Base-by-base conservation (phyloP, 495 filamentous ascomycete genomes). In the Darksidea phi region DNA sequence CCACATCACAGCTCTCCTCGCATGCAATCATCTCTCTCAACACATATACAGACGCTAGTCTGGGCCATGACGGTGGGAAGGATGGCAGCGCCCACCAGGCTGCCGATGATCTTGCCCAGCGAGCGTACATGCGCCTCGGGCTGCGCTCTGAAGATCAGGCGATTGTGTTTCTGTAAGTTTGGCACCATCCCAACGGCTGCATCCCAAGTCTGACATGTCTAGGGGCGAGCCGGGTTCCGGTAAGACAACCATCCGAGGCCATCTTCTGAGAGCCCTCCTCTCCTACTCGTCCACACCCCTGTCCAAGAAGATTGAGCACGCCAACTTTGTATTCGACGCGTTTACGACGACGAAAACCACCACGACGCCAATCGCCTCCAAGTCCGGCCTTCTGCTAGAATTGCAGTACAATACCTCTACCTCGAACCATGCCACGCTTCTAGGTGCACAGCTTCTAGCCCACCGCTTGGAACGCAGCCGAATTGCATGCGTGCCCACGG, bases 291-390 rank as follows among this genome's bases (percentile, higher is more conserved):
- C 91, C 0, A 97, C 94, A 7, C 94, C 94, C 0, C 76, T 98
- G 3, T 97, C 93, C 1, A 86, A 85, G 57, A 98, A 96, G 72
- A 79, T 97, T 21, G 96, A 91, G 2, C 89, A 93, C 36, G 93
- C 94, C 34, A 86, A 91, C 12, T 98, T 95, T 71, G 82, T 97
- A 23, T 97, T 97, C 72, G 94, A 98, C 72, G 87, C 91, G 6
- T 80, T 98, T 41, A 98, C 94, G 3, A 96, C 94, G 6, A 98
- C 93, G n/a, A 98, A 98, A 77, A 95, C 92, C 17, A 82, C 90
- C 18, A 96, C 92, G 6, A 96, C 92, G 0, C 92, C 92, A 1
- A 96, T 90, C 6, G 94, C 94, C 23, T 97, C 93, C 13, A 97
- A 96, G 73, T 87, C 94, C 6, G 94, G 94, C 57, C 82, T 98